Base-by-base conservation (phyloP, 169 alveolate genomes). In the Plasmodium knowlesi region DNA sequence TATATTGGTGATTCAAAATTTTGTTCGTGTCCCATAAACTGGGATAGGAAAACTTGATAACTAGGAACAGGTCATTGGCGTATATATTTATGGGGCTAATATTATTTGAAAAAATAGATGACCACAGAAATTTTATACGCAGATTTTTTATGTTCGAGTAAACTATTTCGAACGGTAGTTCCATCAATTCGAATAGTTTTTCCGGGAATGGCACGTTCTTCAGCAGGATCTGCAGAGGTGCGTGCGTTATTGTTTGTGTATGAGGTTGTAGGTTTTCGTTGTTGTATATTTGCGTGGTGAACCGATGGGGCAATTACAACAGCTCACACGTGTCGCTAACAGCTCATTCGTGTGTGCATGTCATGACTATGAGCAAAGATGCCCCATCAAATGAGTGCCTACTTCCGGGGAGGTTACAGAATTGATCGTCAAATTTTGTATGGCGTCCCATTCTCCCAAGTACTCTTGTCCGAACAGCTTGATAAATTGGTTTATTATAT, bases 141-240 rank as follows among this genome's bases (percentile, higher is more conserved):
- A 95, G 95, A 82, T 73, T 92, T 70, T 96, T 95, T 34, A 96
- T 95, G 73, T 96, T 96, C 30, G 97, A 96, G 82, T 96, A 96
- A 80, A 95, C 90, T 50, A 96, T 95, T 28, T 96, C 96, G 82
- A 96, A 96, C 25, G 98, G 98, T 41, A 96, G 93, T 43, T 96
- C 98, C 10, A 97, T 97, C 54, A 96, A 90, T 72, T 96, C 97
- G 86, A 96, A 96, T 72, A 96, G 76, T 82, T 96, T 85, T 73
- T 96, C 97, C 8, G 98, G 98, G 41, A 96, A 92, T 3, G 98
- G 98, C 53, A 96, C 93, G 72, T 96, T 96, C 81, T 94, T 95
- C 61, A 96, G 91, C 25, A 95, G 96, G 14, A 96, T 92, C 90
- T 86, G 73, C 32, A 76, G 14, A 76, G 6, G 54, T 78, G 12